Base-by-base conservation (phyloP, 148 eudicot genomes). In the Vaccinium darrowii region DNA sequence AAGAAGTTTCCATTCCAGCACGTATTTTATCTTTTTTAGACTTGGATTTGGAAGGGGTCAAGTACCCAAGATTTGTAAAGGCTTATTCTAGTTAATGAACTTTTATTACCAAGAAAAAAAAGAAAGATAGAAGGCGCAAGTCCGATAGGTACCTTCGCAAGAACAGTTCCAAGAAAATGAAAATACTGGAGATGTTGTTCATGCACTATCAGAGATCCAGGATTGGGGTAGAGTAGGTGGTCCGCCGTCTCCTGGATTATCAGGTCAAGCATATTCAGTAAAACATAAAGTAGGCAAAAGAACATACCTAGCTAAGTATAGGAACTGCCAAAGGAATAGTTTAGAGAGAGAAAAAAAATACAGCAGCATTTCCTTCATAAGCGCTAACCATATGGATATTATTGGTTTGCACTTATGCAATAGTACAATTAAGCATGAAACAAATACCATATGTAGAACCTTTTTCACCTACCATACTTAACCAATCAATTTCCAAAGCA, bases 211-310 rank as follows among this genome's bases (percentile, higher is more conserved):
- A 94, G 98, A 85, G 99, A 97, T 89, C 98, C 98, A 81, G 99
- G 99, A 91, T 97, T 97, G 36, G 99, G 99, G 84, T 97, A 97
- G 86, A 97, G 99, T 73, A 97, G 98, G 86, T 97, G 99, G 89
- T 93, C 97, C 5, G 90, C 84, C 57, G 99, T 94, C 90, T 97
- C 99, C 99, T 97, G 88, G 78, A 87, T 82, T 72, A 86, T 39
- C 87, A 88, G 39, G 71, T 71, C 83, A 82, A 78, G 78, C 74
- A 2, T 51, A 60, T 49, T 67, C 33, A 71, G 25, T 21, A 77
- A 62, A 36, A 49, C 16, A 39, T 43, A 74, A 33, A 49, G 51
- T 25, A 62, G n/a, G 36, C 13, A 56, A 83, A 84, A 60, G 73
- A 47, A 56, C 36, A 13, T 83, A 67, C 36, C 54, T 72, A 25